Evolutionary conservation across 257 asterid species (phyloP), one percentile per base, ranked within the genome.

Genomic region (Solanum tarijense): DNA sequence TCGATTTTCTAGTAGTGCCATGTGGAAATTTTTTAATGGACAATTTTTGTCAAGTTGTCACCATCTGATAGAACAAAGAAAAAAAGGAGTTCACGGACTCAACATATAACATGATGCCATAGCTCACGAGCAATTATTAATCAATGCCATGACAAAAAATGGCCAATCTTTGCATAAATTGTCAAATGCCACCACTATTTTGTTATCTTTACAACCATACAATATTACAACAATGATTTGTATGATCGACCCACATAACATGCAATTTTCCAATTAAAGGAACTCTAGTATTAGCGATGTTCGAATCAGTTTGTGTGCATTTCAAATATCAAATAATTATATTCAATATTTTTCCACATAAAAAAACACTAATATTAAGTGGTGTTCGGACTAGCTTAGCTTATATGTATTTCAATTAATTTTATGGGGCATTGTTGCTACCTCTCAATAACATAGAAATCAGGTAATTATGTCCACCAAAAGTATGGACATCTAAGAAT

Each of bases 51-150:
- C 72, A 85, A 52, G 75, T 21, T 78, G 86, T 69, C 71, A 69
- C 46, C 41, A 81, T 81, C 85, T 5, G 20, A 87, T 39, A 16
- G 87, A 89, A 75, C 46, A 79, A 89, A 43, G 46, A 79, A 20
- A 90, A 41, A 43, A 5, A 83, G 79, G 38, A 87, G 94, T 86
- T 93, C 95, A 93, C 94, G 95, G 95, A 90, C 34, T 85, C n/a
- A 55, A 85, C 83, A 88, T 55, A 38, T 72, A 74, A 36, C 83
- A 74, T 74, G 83, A 74, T 74, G 52, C 83, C 52, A 20, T 66
- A 76, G 68, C 89, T 62, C 65, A 48, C 65, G 87, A 89, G 91
- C 76, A 68, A 88, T 87, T 58, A 84, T 88, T 87, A 46, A 68
- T 87, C 76, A 41, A 73, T 58, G 83, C 88, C 73, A 62, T 74